Evolutionary conservation across 768 basidiomycete species (phyloP), one percentile per base, ranked within the genome.

Genomic region (Collybiopsis luxurians): DNA sequence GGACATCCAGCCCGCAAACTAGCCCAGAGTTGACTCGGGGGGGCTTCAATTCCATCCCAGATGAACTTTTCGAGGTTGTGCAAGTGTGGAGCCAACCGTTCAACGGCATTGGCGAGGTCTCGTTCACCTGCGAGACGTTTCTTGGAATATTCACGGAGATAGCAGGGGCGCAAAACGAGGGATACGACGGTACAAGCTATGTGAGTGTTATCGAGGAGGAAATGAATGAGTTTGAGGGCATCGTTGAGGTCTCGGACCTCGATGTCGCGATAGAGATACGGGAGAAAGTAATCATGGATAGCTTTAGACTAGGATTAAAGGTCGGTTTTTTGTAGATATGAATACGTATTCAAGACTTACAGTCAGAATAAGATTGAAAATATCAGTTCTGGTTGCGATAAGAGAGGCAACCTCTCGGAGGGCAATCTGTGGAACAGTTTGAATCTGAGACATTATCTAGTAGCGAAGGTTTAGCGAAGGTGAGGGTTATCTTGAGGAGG

Each of bases 11-110:
- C 53, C 11, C 63, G 57, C 10, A 68, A 61, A 23, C 51, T 57
- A 38, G 51, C 39, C 66, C 67, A 68, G 7, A 68, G 23, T 12
- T 26, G 52, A 27, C 65, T 66, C 24, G 55, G 53, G 23, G 62
- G 63, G 53, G 58, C 56, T 34, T 68, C 64, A 30, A 57, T 53
- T 12, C 64, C 66, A 56, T 67, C 67, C 66, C 67, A 68, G 23
- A 68, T 59, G 39, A 68, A 66, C 9, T 58, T 68, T 26, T 61
- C 44, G 38, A 67, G 50, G 6, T 27, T 27, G 31, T 34, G 24
- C 5, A 67, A 53, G 27, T 61, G 50, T 2, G 64, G 67, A 11
- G 52, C 52, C 15, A 68, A 53, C 15, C 36, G 51, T 38, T 60
- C 56, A 13, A 64, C 21, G 19, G 56, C 58, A 30, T 57, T 28